Base-by-base conservation (phyloP, 371 early-diverging fungal genomes). In the Coemansia sp. region DNA sequence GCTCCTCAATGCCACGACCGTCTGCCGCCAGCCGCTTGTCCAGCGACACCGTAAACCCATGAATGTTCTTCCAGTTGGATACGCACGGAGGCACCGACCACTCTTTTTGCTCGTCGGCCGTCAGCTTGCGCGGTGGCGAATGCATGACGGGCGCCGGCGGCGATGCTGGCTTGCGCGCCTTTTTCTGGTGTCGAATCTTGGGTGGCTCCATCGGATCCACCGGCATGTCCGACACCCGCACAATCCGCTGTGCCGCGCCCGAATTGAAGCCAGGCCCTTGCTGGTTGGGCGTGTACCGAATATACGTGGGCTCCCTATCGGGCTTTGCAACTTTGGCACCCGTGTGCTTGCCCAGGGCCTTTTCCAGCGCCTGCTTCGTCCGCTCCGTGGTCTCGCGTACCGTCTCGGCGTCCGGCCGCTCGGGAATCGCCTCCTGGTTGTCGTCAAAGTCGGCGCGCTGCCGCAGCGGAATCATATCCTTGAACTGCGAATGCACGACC, bases 41-140 rank as follows among this genome's bases (percentile, higher is more conserved):
- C 45, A 99, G 82, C 9, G 99, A 94, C 63, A 99, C 95, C 20
- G 97, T 97, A 75, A 92, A 98, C 56, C 99, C 99, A 75, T 97
- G 95, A 55, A 94, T 91, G 81, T 99, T 99, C 82, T 97, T 99
- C 98, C 98, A 99, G 80, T 96, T 97, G 62, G 93, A 93, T 45
- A 99, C 94, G 68, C 94, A 95, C 16, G 98, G 97, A 36, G 99
- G 99, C 61, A 99, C 94, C 10, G 89, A 83, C 99, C 99, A 98
- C 56, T 92, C 91, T 51, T 86, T 85, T 76, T 95, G 95, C 81
- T 97, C 97, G 70, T 97, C 91, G 5, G 92, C 93, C 3, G 95
- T 88, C 20, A 95, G 84, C 77, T 94, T 96, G 36, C 97, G 90
- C 16, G 98, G 95, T 43, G 99, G 99, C 31, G 97, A 95, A 69